Evolutionary conservation across 148 eudicot genomes (phyloP).

Genomic region (Camellia sinensis): DNA sequence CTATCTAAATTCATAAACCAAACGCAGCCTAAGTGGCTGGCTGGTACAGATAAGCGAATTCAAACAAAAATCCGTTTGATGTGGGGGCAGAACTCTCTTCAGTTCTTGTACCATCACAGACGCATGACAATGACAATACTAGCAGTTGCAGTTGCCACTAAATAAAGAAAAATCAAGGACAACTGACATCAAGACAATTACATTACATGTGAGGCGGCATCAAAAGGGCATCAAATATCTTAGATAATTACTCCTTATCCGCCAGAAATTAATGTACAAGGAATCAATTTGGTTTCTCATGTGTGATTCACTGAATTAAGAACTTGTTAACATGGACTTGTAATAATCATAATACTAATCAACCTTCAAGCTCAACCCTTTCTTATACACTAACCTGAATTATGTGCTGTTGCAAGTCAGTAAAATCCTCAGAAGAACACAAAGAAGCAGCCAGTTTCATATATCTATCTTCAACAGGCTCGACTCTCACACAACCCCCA

Average conservation of each 20-base stretch:
- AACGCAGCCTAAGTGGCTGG: no score
- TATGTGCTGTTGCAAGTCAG: not conserved
- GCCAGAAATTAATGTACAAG: not conserved
- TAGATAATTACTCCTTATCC: not conserved
- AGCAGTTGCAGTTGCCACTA: not conserved
- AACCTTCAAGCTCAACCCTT: not conserved
- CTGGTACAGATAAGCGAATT: no score
- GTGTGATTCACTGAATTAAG: not conserved
- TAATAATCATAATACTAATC: not conserved
- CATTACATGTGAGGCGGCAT: not conserved
- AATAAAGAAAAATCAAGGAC: not conserved
- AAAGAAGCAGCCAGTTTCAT: conserved; percentile 17
- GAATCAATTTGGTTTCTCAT: not conserved
- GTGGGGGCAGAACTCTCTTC: not conserved
- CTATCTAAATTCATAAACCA: no score
- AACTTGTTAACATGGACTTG: not conserved
- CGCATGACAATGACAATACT: not conserved
- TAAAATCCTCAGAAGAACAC: conserved; percentile 9
- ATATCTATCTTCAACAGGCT: not conserved
- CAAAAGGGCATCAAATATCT: not conserved
- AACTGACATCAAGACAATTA: no score
- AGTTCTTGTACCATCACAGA: not conserved
- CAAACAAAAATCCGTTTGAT: no score
- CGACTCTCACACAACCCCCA: conserved; percentile 11
- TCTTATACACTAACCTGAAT: not conserved